Evolutionary conservation across 192 early-diverging fungal genomes (phyloP), one percentile per base, ranked within the genome.

Genomic region (Phlyctochytrium planicorne): DNA sequence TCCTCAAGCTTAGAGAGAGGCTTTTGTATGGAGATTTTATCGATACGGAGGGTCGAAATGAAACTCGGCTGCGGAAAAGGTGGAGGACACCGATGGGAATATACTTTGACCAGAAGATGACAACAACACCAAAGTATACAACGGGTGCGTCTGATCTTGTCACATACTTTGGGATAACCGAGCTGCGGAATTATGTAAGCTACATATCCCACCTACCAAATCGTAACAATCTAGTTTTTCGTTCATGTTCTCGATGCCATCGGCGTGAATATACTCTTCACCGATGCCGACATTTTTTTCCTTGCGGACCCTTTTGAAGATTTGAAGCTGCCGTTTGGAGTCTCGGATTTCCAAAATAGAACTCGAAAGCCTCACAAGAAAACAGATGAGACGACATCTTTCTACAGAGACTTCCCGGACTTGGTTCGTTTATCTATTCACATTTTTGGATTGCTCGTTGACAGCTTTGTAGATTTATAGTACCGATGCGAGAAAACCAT

Each of bases 401-500:
- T 59, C 14, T n/a, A 16, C 30, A n/a, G 57, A 14, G 57, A 25
- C 25, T 30, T 59, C 10, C 23, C 57, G 12, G 57, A 59, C 30
- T 6, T 59, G 10, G 57, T 59, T 16, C 10, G 23, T 59, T n/a
- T 14, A 25, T 64, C 62, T n/a, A 3, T 62, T 32, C 17, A 10
- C 34, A 25, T 17, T 50, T 64, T 29, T 4, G 17, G 3, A 14
- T 47, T 36, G 16, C 35, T 30, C 30, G 20, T 12, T 6, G n/a
- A 16, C 1, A 34, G 37, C 12, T 4, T 37, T 4, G 29, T 30
- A 68, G 57, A 25, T 68, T 10, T 68, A 68, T 31, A 60, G 57
- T 35, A 68, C 67, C 27, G 67, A 68, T 36, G 30, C 67, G 23
- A 52, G 67, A 17, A 34, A 3, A 17, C 60, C 40, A 25, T 68